A percentile compares a stretch with the other conserved stretches of the same genome.
These are phyloP conservation scores for Monosporozyma unispora DNA, from an alignment of 805 yeast genomes.

Conservation along the genomic window DNA sequence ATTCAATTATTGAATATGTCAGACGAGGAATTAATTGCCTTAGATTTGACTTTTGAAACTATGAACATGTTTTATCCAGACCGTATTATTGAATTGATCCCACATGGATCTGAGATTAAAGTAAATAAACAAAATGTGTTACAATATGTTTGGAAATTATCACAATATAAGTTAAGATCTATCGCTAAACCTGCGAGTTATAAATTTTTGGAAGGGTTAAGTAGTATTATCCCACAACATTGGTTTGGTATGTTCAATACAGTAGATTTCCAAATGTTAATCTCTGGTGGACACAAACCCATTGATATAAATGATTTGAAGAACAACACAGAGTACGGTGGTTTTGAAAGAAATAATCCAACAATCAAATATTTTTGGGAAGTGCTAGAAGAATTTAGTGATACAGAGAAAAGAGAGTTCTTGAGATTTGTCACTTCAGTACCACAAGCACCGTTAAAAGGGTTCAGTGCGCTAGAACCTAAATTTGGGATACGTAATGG, in stretches of 20 bases:
- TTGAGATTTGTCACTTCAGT: slow-evolving; percentile 88
- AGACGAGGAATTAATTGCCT: slow-evolving; percentile 43
- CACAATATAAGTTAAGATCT: slow-evolving; percentile 68
- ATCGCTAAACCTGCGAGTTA: slow-evolving; percentile 1
- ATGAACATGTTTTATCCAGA: slow-evolving; percentile 37
- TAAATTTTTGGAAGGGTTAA: slow-evolving; percentile 50
- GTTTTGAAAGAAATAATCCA: slow-evolving; percentile 43
- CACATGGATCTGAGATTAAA: slow-evolving; percentile 45
- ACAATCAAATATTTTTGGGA: slow-evolving; percentile 69
- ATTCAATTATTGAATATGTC: slow-evolving; percentile 50
- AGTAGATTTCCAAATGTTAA: slow-evolving; percentile 70
- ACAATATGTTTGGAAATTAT: slow-evolving; percentile 65
- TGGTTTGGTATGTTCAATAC: slow-evolving; percentile 87
- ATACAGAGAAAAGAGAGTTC: slow-evolving; percentile 54
- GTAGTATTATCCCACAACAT: slow-evolving; percentile 52
- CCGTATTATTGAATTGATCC: slow-evolving; percentile 48
- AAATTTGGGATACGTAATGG: slow-evolving; percentile 69
- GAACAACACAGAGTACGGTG: slow-evolving; percentile 55
- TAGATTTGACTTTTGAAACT: slow-evolving; percentile 58
- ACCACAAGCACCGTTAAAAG: slow-evolving; percentile 82
- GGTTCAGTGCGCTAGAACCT: slow-evolving; percentile 69
- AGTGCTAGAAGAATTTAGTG: slow-evolving; percentile 56
- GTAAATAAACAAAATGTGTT: slow-evolving; percentile 56
- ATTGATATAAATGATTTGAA: slow-evolving; percentile 65
- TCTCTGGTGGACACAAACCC: slow-evolving; percentile 67